These are phyloP conservation scores for Syzygium jambos DNA, from an alignment of 345 rosid genomes.

Conservation along the genomic window DNA sequence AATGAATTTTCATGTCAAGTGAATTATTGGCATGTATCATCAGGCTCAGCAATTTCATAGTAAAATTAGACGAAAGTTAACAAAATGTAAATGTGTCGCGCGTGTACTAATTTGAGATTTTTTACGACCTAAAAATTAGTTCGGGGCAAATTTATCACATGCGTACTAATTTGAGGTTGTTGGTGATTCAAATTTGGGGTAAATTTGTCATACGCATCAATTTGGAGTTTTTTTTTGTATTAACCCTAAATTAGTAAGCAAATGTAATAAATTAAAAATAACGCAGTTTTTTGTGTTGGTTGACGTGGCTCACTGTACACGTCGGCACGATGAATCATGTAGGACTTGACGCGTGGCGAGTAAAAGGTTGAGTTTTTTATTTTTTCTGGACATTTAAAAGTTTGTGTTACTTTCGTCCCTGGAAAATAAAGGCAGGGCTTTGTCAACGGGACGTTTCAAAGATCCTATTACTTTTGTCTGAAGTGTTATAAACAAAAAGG, in stretches of 20 bases:
- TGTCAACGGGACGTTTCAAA: not conserved
- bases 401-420: not conserved
- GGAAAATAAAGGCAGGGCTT: not conserved
- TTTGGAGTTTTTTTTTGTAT: no score
- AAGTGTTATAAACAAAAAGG: not conserved
- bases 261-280: not conserved
- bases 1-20: no score
- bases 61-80: no score
- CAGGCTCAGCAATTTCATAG: rapidly evolving
- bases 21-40: no score
- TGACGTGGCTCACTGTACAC: not conserved
- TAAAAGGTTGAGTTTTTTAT: not conserved
- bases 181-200: no score
- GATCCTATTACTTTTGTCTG: not conserved
- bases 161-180: no score
- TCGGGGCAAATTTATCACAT: no score
- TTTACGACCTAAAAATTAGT: no score
- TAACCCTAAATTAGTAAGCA: not conserved
- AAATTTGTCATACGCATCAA: no score
- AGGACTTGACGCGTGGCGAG: not conserved
- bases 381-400: not conserved
- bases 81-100: no score
- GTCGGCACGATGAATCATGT: not conserved
- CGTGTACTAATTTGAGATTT: no score
- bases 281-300: not conserved